Conservation (phyloP, 164 flowering plant species). For the Nymphaea colorata region DNA sequence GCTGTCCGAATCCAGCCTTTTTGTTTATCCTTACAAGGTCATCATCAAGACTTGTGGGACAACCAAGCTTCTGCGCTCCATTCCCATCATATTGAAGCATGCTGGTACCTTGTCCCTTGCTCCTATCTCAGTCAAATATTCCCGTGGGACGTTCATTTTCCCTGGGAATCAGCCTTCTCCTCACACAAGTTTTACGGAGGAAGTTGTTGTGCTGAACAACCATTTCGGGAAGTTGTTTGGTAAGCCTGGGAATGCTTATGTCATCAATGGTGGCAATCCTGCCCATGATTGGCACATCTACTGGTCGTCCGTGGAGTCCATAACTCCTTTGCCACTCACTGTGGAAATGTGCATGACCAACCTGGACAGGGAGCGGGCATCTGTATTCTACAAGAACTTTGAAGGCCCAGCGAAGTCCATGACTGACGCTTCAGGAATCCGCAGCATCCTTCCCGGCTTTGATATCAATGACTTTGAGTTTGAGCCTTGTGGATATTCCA, state of each 20-base stretch:
- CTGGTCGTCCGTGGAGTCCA: conserved; percentile 2
- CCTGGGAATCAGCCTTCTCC: conserved; percentile 66
- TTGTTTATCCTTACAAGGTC: conserved; percentile 68
- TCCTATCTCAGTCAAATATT: conserved; percentile 50
- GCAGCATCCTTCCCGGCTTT: conserved; percentile 62
- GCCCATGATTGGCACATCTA: conserved; percentile 70
- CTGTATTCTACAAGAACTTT: conserved; percentile 58
- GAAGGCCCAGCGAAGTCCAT: conserved; percentile 46
- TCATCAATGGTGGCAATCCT: conserved; percentile 34
- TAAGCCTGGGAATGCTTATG: conserved; percentile 41
- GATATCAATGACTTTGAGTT: conserved; percentile 71
- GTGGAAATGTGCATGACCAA: conserved; percentile 89
- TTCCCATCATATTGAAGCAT: conserved; percentile 53
- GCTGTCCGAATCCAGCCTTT: conserved; percentile 87
- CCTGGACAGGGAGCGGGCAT: conserved; percentile 44
- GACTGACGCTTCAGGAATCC: conserved; percentile 59
- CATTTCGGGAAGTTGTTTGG: conserved; percentile 40
- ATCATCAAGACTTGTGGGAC: conserved; percentile 88
- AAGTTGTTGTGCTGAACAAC: conserved; percentile 53
- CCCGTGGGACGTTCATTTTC: conserved; percentile 75
- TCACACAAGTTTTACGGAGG: conserved; percentile 71
- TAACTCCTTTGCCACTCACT: conserved; percentile 8
- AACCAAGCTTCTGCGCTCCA: conserved; percentile 61
- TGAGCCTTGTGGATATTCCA: conserved; percentile 89
- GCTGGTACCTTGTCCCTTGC: conserved; percentile 38